Evolutionary conservation across 441 rosid genomes (phyloP).

Genomic region (Cnidoscolus chayamansa): DNA sequence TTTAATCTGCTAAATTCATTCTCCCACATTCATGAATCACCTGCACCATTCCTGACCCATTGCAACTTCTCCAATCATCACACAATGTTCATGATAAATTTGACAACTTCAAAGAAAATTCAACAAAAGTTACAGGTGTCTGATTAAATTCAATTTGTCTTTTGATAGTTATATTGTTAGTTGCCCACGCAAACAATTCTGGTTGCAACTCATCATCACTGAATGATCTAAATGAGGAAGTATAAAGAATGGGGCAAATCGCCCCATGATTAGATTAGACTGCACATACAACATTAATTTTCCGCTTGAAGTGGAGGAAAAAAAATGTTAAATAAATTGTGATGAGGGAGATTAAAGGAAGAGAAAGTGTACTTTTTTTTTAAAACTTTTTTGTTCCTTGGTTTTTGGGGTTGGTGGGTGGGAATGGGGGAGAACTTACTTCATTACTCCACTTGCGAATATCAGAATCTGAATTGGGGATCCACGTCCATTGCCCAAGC

Average conservation of each 20-base stretch:
- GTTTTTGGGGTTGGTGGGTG: not conserved
- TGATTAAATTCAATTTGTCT: too few relatives aligned
- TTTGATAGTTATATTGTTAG: too few relatives aligned
- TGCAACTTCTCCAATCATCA: too few relatives aligned
- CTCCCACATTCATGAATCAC: too few relatives aligned
- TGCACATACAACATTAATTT: constrained; percentile 39
- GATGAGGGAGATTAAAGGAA: constrained; percentile 17
- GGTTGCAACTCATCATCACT: too few relatives aligned
- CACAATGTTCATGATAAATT: too few relatives aligned
- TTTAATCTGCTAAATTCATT: too few relatives aligned
- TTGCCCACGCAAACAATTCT: too few relatives aligned
- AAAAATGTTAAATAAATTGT: constrained; percentile 26
- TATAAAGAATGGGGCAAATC: constrained; percentile 20
- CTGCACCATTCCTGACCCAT: too few relatives aligned
- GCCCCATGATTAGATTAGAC: constrained; percentile 56
- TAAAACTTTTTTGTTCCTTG: not conserved
- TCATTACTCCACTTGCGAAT: constrained; percentile 8
- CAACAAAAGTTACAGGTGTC: too few relatives aligned
- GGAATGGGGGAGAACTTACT: not conserved
- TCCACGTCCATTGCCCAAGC: constrained; percentile 99
- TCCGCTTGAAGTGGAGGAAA: constrained; percentile 20
- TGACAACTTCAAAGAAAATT: too few relatives aligned
- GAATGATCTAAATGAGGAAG: not conserved
- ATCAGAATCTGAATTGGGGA: constrained; percentile 93
- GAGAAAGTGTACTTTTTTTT: not conserved